Conservation (phyloP, 2,329 filamentous ascomycete genomes). For the Ophiocordyceps unilateralis region DNA sequence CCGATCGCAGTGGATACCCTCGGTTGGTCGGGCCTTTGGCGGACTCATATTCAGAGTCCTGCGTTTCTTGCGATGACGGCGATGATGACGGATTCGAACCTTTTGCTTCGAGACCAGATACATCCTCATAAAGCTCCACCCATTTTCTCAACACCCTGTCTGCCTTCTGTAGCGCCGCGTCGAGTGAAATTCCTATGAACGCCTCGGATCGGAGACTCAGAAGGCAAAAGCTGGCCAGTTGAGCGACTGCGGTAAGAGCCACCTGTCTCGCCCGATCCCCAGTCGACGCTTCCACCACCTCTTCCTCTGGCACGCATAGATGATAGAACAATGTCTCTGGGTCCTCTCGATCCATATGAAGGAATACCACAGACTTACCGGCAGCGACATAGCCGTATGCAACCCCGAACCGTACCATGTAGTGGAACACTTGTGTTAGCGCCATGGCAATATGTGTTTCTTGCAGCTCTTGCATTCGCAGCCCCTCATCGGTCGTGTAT, state of each 20-base stretch:
- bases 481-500: not conserved
- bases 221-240: conserved; percentile 7
- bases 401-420: conserved; percentile 7
- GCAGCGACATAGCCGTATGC: conserved; percentile 10
- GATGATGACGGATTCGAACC: not conserved
- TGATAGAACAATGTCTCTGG: not conserved
- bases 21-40: not conserved
- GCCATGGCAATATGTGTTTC: conserved; percentile 6
- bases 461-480: not conserved
- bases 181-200: conserved; percentile 4
- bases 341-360: conserved; percentile 1
- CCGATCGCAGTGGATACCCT: not conserved
- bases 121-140: conserved; percentile 6
- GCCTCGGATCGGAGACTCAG: conserved; percentile 6
- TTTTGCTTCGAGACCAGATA: not conserved
- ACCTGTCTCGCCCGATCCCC: conserved; percentile 1
- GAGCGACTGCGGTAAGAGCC: conserved; percentile 6
- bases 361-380: conserved; percentile 8
- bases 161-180: not conserved
- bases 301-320: conserved; percentile 3
- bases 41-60: not conserved
- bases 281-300: conserved; percentile 2
- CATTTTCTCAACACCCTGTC: conserved; percentile 5
- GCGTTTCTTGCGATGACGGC: not conserved
- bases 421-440: conserved; percentile 7